A percentile compares a stretch with the other conserved stretches of the same genome.
These are phyloP conservation scores for Flaveria brownii DNA, from an alignment of 129 eudicot species.

Conservation along the genomic window DNA sequence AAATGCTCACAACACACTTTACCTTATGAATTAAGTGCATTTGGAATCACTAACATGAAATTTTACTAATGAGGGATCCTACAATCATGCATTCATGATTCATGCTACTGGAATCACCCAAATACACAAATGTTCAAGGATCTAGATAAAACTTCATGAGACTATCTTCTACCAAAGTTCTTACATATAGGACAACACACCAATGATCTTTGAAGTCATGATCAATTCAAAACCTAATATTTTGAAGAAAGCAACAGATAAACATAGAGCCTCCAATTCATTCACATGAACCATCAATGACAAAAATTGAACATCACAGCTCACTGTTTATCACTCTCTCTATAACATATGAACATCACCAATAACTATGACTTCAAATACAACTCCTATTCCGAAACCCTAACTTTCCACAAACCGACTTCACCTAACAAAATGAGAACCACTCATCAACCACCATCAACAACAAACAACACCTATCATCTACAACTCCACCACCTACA, in stretches of 20 bases:
- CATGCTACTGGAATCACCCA: not conserved
- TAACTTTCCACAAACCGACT: constrained; percentile 12
- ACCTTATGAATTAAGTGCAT: not conserved
- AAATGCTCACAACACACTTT: not conserved
- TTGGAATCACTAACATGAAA: too few relatives aligned
- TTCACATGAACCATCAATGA: not conserved
- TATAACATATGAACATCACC: not conserved
- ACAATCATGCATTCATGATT: too few relatives aligned
- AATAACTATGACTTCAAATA: not conserved
- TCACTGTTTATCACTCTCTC: too few relatives aligned
- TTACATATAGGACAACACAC: not conserved
- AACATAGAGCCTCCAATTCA: not conserved
- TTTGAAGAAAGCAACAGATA: not conserved
- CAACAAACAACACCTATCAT: not conserved
- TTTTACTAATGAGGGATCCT: too few relatives aligned
- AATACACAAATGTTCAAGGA: not conserved
- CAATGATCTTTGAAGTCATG: not conserved
- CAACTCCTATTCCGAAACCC: constrained; percentile 21
- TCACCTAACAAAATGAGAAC: not conserved
- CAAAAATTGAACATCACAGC: too few relatives aligned
- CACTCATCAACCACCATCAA: not conserved
- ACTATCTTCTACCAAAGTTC: constrained; percentile 1
- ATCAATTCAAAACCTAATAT: not conserved
- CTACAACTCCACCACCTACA: too few relatives aligned
- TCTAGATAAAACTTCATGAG: not conserved